A percentile compares a stretch with the other conserved stretches of the same genome.
These are phyloP conservation scores for Lentinula detonsa DNA, from an alignment of 768 basidiomycete species.

Conservation along the genomic window DNA sequence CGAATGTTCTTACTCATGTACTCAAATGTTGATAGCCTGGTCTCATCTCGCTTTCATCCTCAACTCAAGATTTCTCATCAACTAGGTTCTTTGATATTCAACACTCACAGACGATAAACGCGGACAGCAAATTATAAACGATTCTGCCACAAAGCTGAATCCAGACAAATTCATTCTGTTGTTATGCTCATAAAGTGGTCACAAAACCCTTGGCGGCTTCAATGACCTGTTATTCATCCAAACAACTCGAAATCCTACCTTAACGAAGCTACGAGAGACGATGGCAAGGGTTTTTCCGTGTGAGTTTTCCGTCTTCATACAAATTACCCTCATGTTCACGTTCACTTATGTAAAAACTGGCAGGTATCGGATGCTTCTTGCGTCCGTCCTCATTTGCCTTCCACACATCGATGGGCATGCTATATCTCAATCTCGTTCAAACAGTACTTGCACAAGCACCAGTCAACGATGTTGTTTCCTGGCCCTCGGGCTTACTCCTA, in stretches of 20 bases:
- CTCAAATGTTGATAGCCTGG: too few relatives aligned
- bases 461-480: slow-evolving; percentile 22
- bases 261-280: neutral
- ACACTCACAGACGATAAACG: neutral
- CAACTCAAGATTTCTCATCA: neutral
- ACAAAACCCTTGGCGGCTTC: neutral
- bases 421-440: neutral
- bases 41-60: too few relatives aligned
- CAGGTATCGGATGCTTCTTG: neutral
- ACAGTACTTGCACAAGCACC: slow-evolving; percentile 19
- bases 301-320: neutral
- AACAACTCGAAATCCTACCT: neutral
- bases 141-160: neutral
- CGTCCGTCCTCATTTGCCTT: neutral
- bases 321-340: neutral
- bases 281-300: neutral
- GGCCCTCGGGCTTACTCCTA: slow-evolving; percentile 22
- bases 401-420: neutral
- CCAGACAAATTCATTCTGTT: neutral
- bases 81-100: neutral
- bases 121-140: neutral
- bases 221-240: neutral
- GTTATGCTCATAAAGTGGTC: neutral
- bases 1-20: too few relatives aligned
- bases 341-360: neutral